Percentiles rank a stretch among this genome's conserved stretches.
Evolutionary conservation across 306 rosid species (phyloP).

Genomic region (Vigna angularis): DNA sequence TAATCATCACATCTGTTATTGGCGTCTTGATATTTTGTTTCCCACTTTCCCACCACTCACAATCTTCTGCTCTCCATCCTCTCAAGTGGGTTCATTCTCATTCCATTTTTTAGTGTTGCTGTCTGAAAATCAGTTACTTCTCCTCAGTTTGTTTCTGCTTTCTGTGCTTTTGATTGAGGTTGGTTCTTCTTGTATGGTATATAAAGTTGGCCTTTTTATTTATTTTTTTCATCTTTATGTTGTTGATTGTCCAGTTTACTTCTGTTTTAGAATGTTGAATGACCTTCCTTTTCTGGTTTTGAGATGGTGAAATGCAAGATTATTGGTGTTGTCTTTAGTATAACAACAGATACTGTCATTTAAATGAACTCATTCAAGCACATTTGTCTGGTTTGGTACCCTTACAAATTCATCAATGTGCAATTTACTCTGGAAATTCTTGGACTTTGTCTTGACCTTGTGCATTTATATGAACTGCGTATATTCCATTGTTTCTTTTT

Average conservation of each 20-base stretch:
- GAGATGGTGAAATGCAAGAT: background rate
- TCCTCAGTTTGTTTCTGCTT: conserved; percentile 1
- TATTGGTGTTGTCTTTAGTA: conserved; percentile 6
- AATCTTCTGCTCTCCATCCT: background rate
- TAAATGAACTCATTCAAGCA: conserved; percentile 3
- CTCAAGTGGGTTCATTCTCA: background rate
- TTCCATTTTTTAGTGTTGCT: conserved; percentile 7
- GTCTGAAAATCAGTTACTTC: background rate
- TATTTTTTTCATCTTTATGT: background rate
- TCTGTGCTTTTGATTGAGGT: conserved; percentile 17
- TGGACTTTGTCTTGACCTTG: background rate
- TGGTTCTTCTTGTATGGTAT: background rate
- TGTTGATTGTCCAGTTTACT: background rate
- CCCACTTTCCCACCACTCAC: conserved; percentile 23
- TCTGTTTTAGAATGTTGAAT: conserved; percentile 8
- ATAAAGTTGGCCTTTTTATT: background rate
- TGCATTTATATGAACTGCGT: background rate
- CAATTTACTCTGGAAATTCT: background rate
- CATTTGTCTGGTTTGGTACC: background rate
- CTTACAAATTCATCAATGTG: background rate
- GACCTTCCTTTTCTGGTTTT: conserved; percentile 17
- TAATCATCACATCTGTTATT: background rate
- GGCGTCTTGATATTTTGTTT: conserved; percentile 23
- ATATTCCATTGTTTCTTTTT: background rate
- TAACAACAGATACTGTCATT: background rate